Evolutionary conservation across 225 moss, liverwort and hornwort species (phyloP).

Genomic region (Bryum argenteum): DNA sequence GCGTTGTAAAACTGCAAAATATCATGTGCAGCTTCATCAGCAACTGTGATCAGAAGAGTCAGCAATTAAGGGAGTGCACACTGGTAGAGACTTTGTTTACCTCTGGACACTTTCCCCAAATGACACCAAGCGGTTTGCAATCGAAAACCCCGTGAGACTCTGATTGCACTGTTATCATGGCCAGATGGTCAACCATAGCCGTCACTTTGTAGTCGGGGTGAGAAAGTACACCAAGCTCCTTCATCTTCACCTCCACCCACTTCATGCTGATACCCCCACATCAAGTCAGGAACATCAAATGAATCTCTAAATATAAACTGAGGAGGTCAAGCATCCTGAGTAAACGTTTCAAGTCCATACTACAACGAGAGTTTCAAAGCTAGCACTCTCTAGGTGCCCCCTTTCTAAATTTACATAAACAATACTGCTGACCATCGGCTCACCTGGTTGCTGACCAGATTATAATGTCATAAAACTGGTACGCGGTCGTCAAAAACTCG

Average conservation of each 20-base stretch:
- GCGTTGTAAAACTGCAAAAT: slow-evolving; percentile 78
- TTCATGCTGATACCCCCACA: slow-evolving; percentile 76
- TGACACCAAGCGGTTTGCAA: slow-evolving; percentile 94
- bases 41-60: neutral
- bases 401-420: neutral
- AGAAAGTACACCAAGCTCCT: slow-evolving; percentile 92
- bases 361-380: neutral
- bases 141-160: slow-evolving; percentile 82
- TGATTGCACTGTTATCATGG: slow-evolving; percentile 98
- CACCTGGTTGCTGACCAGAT: slow-evolving; percentile 99
- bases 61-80: neutral
- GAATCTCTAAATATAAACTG: slow-evolving; percentile 7
- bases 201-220: slow-evolving; percentile 91
- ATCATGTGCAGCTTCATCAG: slow-evolving; percentile 17
- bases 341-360: neutral
- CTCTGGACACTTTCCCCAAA: slow-evolving; percentile 91
- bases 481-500: slow-evolving; percentile 84
- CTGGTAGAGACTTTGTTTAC: slow-evolving; percentile 16
- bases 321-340: neutral
- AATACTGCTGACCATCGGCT: slow-evolving; percentile 19
- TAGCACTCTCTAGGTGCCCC: neutral
- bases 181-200: slow-evolving; percentile 79
- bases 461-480: slow-evolving; percentile 91
- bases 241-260: slow-evolving; percentile 99
- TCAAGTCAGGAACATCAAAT: slow-evolving; percentile 27